Conservation (phyloP, 164 flowering plant species). For the Macadamia tetraphylla region DNA sequence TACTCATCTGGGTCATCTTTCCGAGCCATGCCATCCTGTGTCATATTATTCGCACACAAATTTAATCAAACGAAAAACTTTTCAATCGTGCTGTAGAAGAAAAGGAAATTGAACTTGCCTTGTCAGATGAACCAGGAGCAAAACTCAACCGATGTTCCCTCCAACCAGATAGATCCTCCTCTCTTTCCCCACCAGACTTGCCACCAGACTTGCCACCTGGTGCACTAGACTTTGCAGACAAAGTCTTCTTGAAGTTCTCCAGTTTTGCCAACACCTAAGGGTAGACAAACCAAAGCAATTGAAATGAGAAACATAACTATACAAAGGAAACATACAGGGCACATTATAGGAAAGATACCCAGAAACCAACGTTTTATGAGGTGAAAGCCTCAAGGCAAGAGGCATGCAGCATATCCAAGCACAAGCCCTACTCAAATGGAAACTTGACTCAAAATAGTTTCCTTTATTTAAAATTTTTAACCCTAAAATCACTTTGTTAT, state of each 20-base stretch:
- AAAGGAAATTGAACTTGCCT: conserved; percentile 34
- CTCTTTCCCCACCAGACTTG: conserved; percentile 20
- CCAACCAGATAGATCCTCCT: conserved; percentile 65
- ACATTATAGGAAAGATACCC: background rate
- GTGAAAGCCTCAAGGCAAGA: too few relatives aligned
- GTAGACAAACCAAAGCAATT: background rate
- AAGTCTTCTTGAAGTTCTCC: conserved; percentile 48
- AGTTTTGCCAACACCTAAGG: conserved; percentile 71
- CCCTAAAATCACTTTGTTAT: too few relatives aligned
- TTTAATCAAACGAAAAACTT: background rate
- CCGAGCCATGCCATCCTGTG: conserved; percentile 82
- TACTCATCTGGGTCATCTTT: conserved; percentile 69
- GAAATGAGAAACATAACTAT: background rate
- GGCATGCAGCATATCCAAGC: too few relatives aligned
- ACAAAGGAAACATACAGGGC: background rate
- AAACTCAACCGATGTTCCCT: conserved; percentile 38
- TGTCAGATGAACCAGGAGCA: conserved; percentile 41
- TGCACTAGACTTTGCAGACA: conserved; percentile 23
- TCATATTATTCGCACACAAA: conserved; percentile 1
- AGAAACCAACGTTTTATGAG: background rate
- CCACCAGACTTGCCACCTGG: conserved; percentile 12
- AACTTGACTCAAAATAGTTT: too few relatives aligned
- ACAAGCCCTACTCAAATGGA: too few relatives aligned
- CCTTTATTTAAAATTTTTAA: too few relatives aligned
- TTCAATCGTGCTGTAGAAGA: background rate